A percentile compares a stretch with the other conserved stretches of the same genome.
These are phyloP conservation scores for Croton setiger DNA, from an alignment of 441 rosid species.

Conservation along the genomic window DNA sequence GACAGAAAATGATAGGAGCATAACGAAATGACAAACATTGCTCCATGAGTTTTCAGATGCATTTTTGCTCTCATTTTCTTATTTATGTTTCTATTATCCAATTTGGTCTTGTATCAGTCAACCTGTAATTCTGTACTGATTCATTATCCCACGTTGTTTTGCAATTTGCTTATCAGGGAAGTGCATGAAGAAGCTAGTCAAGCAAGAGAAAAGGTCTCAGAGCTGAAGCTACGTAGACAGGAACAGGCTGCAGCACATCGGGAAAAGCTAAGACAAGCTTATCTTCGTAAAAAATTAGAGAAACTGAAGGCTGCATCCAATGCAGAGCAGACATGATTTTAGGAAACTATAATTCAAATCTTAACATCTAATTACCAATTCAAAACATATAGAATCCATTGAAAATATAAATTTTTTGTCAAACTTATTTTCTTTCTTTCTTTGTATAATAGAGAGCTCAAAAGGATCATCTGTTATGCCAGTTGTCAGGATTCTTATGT, in stretches of 20 bases:
- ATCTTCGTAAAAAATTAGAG: slow-evolving; percentile 75
- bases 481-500: background rate
- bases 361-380: background rate
- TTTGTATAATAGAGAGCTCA: background rate
- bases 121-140: background rate
- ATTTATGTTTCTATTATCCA: background rate
- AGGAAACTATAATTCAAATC: background rate
- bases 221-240: slow-evolving; percentile 64
- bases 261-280: slow-evolving; percentile 78
- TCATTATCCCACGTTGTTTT: background rate
- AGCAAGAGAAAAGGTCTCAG: slow-evolving; percentile 74
- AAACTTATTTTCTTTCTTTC: background rate
- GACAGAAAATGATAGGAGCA: background rate
- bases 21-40: background rate
- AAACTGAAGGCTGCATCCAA: slow-evolving; percentile 62
- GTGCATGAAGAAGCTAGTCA: slow-evolving; percentile 87
- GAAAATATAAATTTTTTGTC: background rate
- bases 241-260: slow-evolving; percentile 71
- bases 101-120: background rate
- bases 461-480: background rate
- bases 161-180: slow-evolving; percentile 43
- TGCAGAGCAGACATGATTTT: slow-evolving; percentile 25
- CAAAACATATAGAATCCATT: too few relatives aligned
- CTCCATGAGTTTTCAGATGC: background rate
- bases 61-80: background rate